These are phyloP conservation scores for Phyllosticta citriasiana DNA, from an alignment of 2,329 filamentous ascomycete species.

Conservation along the genomic window DNA sequence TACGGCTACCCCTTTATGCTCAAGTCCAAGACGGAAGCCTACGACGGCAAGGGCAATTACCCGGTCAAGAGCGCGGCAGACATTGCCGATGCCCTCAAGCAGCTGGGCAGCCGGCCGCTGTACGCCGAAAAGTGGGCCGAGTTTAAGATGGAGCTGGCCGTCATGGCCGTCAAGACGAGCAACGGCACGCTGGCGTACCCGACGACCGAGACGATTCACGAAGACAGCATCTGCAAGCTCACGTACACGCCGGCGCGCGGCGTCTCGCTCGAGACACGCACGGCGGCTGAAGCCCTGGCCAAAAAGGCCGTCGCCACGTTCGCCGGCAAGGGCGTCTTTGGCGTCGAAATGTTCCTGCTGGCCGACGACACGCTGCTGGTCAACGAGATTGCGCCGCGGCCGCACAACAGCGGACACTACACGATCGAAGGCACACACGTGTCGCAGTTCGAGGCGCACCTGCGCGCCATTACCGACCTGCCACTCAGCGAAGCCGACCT, in stretches of 20 bases:
- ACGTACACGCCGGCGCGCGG: conserved; percentile 76
- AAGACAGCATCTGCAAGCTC: conserved; percentile 90
- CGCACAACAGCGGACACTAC: conserved; percentile 90
- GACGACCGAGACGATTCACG: conserved; percentile 86
- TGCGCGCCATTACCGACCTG: conserved; percentile 68
- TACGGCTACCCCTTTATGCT: conserved; percentile 85
- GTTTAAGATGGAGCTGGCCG: conserved; percentile 78
- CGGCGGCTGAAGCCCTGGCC: conserved; percentile 65
- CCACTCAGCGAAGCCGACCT: conserved; percentile 45
- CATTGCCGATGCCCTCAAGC: conserved; percentile 56
- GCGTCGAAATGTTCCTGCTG: conserved; percentile 90
- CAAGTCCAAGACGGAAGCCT: conserved; percentile 81
- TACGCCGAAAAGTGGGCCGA: conserved; percentile 87
- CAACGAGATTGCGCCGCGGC: conserved; percentile 77
- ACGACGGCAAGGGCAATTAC: conserved; percentile 77
- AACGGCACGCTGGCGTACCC: conserved; percentile 68
- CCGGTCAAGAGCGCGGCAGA: conserved; percentile 50
- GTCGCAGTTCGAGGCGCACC: conserved; percentile 87
- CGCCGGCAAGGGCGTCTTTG: conserved; percentile 85
- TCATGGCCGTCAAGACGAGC: conserved; percentile 89
- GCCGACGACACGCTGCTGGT: conserved; percentile 58
- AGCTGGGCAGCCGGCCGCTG: conserved; percentile 56
- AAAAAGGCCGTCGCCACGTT: conserved; percentile 69
- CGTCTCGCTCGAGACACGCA: conserved; percentile 50
- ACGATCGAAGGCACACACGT: conserved; percentile 85